These are phyloP conservation scores for Xylaria sp. DNA, from an alignment of 2,329 filamentous ascomycete species.

Conservation along the genomic window DNA sequence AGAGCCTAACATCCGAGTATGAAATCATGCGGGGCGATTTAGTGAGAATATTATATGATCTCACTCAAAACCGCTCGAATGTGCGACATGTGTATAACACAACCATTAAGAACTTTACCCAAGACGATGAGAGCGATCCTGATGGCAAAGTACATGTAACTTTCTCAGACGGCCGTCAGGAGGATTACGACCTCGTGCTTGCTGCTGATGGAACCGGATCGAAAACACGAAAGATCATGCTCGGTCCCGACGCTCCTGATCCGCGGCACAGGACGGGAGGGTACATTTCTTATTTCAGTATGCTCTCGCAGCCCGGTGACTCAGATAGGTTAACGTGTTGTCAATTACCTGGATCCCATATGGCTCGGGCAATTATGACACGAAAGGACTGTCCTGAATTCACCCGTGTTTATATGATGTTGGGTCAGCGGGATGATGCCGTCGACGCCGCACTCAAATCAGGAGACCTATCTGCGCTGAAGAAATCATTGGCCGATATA, in stretches of 20 bases:
- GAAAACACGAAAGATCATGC: slow-evolving; percentile 54
- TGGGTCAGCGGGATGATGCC: slow-evolving; percentile 12
- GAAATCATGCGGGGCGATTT: slow-evolving; percentile 52
- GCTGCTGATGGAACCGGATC: slow-evolving; percentile 65
- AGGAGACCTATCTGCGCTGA: slow-evolving; percentile 51
- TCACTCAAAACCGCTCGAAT: slow-evolving; percentile 22
- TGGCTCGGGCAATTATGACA: slow-evolving; percentile 30
- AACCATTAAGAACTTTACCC: slow-evolving; percentile 43
- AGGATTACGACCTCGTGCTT: slow-evolving; percentile 62
- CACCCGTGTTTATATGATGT: slow-evolving; percentile 38
- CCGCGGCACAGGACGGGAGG: slow-evolving; percentile 38
- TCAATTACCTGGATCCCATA: slow-evolving; percentile 14
- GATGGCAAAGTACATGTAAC: slow-evolving; percentile 41
- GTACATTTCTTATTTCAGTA: slow-evolving; percentile 45
- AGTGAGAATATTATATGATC: slow-evolving; percentile 48
- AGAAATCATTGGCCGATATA: slow-evolving; percentile 52
- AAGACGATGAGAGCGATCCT: slow-evolving; percentile 39
- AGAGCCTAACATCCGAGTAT: slow-evolving; percentile 50
- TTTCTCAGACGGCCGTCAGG: slow-evolving; percentile 56
- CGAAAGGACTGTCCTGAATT: slow-evolving; percentile 37
- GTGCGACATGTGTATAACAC: slow-evolving; percentile 46
- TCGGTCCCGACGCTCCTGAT: slow-evolving; percentile 42
- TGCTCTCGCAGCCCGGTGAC: slow-evolving; percentile 34
- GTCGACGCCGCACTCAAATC: slow-evolving; percentile 27
- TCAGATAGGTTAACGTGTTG: slow-evolving; percentile 28